Base-by-base conservation (phyloP, 257 asterid species). In the Salvia splendens region DNA sequence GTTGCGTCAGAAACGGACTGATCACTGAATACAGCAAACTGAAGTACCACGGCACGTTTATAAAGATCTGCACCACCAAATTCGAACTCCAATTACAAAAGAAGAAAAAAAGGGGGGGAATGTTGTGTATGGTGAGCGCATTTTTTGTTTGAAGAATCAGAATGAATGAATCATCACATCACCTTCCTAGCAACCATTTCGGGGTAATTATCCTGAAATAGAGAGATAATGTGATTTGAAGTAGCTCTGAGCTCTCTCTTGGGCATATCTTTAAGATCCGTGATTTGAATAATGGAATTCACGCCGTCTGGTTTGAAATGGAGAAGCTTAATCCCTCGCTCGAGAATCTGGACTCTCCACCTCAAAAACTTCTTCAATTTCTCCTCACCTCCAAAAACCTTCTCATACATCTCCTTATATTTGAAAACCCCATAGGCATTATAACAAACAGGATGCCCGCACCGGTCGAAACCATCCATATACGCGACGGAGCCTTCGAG, bases 21-120 rank as follows among this genome's bases (percentile, higher is more conserved):
- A 93, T 84, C 95, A 93, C 82, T 8, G 97, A 86, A 70, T 93
- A 93, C 81, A 93, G 8, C 88, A 93, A 60, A 69, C 88, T 90
- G 62, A 93, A 93, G 84, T 90, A 93, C 99, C 99, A 93, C 1
- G 97, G 96, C 68, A 91, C 97, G 48, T 91, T 91, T 69, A 91
- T 76, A 61, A 91, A 91, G 56, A 91, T 85, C 97, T 89, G 73
- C 49, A 54, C 7, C 47, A 72, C 24, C 24, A 50, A 64, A 69
- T 9, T 5, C 12, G 12, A 51, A 42, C 30, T 20, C 24, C 24
- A 20, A 20, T 20, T 20, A 4, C 4, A 24, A 16, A 17, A 11
- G 3, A 6, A 46, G 3, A 6, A 12, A 3, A 12, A 3, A 32
- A 2, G 17, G 17, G 24, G 24, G 24, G 24, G 24, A 1, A 20